phyloP scores from a whole-genome alignment of 73 alveolate genomes.

The Breviolum minutum region DNA sequence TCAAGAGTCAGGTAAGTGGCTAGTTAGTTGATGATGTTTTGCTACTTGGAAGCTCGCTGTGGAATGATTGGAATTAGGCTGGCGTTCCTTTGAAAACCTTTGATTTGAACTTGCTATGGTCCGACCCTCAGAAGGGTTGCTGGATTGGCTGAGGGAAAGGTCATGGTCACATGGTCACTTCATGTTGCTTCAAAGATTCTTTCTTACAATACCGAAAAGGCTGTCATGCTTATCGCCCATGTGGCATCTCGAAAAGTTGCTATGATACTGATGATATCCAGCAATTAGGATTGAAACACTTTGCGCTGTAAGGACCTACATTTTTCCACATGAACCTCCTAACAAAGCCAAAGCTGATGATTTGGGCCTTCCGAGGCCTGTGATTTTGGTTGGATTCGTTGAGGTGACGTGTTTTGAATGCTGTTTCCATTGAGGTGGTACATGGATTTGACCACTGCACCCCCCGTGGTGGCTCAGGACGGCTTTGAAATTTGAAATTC shows the following conservation, averaged over 20 bases:
- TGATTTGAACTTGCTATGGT: conserved; percentile 14
- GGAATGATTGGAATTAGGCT: not conserved
- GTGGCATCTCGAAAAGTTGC: not conserved
- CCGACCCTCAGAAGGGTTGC: not conserved
- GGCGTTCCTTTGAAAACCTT: not conserved
- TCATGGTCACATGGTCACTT: too few relatives aligned
- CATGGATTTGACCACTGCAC: conserved; percentile 58
- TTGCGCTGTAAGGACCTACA: not conserved
- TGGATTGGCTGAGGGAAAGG: too few relatives aligned
- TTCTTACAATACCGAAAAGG: too few relatives aligned
- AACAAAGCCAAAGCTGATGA: conserved; percentile 60
- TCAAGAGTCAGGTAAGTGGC: too few relatives aligned
- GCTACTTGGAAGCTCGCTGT: too few relatives aligned
- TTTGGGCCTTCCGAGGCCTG: conserved; percentile 44
- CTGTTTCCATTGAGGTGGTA: not conserved
- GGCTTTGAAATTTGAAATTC: not conserved
- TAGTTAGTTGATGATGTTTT: too few relatives aligned
- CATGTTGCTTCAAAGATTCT: too few relatives aligned
- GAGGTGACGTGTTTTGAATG: not conserved
- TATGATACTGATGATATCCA: not conserved
- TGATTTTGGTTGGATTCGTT: not conserved
- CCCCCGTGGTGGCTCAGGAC: conserved; percentile 56
- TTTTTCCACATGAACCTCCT: conserved; percentile 34
- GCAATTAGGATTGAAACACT: not conserved
- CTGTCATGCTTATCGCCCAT: too few relatives aligned